phyloP scores from a whole-genome alignment of 2,329 filamentous ascomycete species.

The Pseudovirgaria hyperparasitica region DNA sequence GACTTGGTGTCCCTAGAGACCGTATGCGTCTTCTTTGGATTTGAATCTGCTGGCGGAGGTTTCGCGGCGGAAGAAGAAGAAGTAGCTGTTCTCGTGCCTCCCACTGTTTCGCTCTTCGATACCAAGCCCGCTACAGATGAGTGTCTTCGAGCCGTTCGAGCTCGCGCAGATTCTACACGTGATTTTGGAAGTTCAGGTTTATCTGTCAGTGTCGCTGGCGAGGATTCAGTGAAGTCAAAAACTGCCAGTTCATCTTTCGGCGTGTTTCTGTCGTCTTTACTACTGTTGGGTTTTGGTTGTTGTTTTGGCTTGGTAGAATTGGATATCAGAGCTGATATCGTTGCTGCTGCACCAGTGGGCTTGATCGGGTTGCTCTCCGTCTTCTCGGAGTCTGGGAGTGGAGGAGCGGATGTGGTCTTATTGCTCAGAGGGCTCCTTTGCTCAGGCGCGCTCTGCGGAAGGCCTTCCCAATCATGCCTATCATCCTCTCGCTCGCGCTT shows the following conservation, averaged over 20 bases:
- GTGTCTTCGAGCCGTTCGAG: conserved; percentile 18
- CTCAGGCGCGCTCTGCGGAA: conserved; percentile 12
- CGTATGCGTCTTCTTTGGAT: conserved; percentile 4
- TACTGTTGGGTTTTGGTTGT: conserved; percentile 3
- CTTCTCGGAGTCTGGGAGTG: conserved; percentile 3
- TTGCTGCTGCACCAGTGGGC: conserved; percentile 3
- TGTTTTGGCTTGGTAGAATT: conserved; percentile 3
- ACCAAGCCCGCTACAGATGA: conserved; percentile 15
- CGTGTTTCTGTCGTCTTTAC: conserved; percentile 7
- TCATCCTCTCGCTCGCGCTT: conserved; percentile 16
- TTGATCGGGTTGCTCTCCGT: background rate
- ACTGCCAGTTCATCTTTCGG: conserved; percentile 20
- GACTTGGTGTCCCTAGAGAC: conserved; percentile 11
- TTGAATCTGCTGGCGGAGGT: conserved; percentile 7
- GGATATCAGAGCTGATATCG: conserved; percentile 1
- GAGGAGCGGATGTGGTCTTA: conserved; percentile 13
- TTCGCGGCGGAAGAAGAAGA: background rate
- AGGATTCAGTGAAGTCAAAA: conserved; percentile 25
- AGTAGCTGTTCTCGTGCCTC: conserved; percentile 8
- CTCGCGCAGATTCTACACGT: conserved; percentile 16
- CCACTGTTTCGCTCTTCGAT: conserved; percentile 2
- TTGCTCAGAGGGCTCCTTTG: conserved; percentile 22
- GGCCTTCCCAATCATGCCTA: conserved; percentile 14
- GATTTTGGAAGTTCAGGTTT: conserved; percentile 8
- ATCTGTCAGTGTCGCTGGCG: conserved; percentile 10